phyloP scores from a whole-genome alignment of 768 basidiomycete genomes.

The Pleurotus platypus region DNA sequence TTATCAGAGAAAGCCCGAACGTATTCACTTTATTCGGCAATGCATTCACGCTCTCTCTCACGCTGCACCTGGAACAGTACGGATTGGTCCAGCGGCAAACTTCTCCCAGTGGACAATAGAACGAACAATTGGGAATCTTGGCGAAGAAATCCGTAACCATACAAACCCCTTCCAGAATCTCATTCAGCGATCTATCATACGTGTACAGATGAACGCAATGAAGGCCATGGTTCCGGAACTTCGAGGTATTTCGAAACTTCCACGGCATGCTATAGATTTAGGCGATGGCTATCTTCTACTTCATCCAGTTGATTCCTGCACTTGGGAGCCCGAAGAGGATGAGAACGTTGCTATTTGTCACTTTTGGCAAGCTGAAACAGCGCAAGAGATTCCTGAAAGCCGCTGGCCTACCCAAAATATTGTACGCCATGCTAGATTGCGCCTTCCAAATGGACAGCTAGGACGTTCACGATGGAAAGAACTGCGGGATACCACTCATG shows the following conservation, averaged over 20 bases:
- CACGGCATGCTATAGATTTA: background rate
- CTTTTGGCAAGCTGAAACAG: background rate
- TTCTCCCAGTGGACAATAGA: constrained; percentile 6
- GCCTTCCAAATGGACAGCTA: constrained; percentile 11
- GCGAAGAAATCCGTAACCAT: constrained; percentile 3
- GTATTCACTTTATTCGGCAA: constrained; percentile 3
- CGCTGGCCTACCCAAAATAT: background rate
- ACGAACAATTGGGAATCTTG: constrained; percentile 7
- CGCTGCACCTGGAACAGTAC: background rate
- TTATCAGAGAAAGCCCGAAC: background rate
- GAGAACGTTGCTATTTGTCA: background rate
- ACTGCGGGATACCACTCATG: background rate
- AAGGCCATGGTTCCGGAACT: constrained; percentile 4
- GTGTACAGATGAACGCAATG: constrained; percentile 4
- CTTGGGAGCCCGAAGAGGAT: too few relatives aligned
- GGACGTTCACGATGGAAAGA: constrained; percentile 8
- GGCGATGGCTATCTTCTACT: constrained; percentile 9
- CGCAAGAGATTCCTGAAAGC: background rate
- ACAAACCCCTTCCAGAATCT: constrained; percentile 8
- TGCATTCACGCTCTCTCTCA: constrained; percentile 8
- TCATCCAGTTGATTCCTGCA: background rate
- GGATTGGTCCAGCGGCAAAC: background rate
- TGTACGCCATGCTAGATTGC: constrained; percentile 10
- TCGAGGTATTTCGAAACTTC: background rate
- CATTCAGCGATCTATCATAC: background rate